Evolutionary conservation across 805 yeast species (phyloP), one percentile per base, ranked within the genome.

Genomic region (Aciculoconidium aculeatum): DNA sequence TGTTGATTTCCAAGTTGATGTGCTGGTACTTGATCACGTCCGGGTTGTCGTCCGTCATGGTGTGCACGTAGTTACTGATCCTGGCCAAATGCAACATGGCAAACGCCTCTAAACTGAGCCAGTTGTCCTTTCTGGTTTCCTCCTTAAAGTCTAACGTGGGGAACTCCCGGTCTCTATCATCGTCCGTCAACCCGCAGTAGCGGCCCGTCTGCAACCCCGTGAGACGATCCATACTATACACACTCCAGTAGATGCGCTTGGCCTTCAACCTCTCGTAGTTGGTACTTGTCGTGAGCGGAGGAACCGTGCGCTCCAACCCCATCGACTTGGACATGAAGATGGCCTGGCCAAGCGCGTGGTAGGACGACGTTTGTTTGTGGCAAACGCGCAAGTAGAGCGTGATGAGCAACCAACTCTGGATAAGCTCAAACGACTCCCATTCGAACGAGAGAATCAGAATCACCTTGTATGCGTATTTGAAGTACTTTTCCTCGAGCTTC

Each of bases 191-290:
- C 17, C 53, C 58, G 45, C 52, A 55, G 26, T 57, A 53, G 25
- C 74, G 51, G 1, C 80, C 82, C 21, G 64, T 58, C 34, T 73
- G 80, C 23, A 74, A 51, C 4, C 72, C 72, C 35, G 72, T 47
- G 10, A 74, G 35, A 35, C 75, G 58, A 41, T 77, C 84, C 53
- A 71, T 55, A 1, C 72, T 61, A 40, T 66, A 77, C 5, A 69
- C 70, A 12, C 65, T 38, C 75, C 78, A 75, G 44, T 71, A 77
- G 1, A 75, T 62, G 27, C 80, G 55, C 40, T 57, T 57, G 1
- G 72, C 65, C 42, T 75, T 75, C 8, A 61, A 34, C 11, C 41
- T 45, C 37, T 73, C 78, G 44, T 63, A 63, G 4, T 55, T 46
- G 6, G 61, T 47, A 38, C 61, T 27, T 24, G 38, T 29, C 13